These are phyloP conservation scores for Earliella scabrosa DNA, from an alignment of 1,284 basidiomycete genomes.

Conservation along the genomic window DNA sequence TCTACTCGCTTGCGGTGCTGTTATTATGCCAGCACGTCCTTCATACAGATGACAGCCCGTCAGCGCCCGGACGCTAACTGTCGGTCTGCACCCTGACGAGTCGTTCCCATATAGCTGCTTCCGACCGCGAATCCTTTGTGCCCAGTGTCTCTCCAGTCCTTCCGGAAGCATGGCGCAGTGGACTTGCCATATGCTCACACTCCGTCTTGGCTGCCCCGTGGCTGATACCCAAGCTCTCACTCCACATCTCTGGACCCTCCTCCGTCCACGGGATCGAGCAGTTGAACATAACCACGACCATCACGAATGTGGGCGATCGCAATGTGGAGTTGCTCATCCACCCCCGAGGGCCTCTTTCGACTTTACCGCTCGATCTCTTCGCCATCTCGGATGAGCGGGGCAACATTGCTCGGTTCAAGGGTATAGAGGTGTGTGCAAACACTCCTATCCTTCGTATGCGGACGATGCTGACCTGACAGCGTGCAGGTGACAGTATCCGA, in stretches of 20 bases:
- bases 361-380: slow-evolving; percentile 46
- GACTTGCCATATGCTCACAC: slow-evolving; percentile 5
- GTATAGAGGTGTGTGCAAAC: slow-evolving; percentile 38
- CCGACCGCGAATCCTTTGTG: no score
- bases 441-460: neutral
- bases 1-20: no score
- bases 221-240: slow-evolving; percentile 20
- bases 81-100: no score
- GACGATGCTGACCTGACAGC: neutral
- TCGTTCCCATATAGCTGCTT: no score
- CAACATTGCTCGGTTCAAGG: slow-evolving; percentile 40
- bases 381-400: slow-evolving; percentile 38
- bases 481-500: neutral
- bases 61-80: no score
- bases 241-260: slow-evolving; percentile 35
- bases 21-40: no score
- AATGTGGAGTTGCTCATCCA: slow-evolving; percentile 48
- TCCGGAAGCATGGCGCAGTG: no score
- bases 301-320: slow-evolving; percentile 50
- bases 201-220: slow-evolving; percentile 22
- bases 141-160: no score
- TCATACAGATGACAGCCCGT: no score
- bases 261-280: slow-evolving; percentile 41
- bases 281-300: slow-evolving; percentile 41
- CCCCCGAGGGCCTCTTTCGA: slow-evolving; percentile 42